phyloP scores from a whole-genome alignment of 345 rosid species.

The Populus alba region DNA sequence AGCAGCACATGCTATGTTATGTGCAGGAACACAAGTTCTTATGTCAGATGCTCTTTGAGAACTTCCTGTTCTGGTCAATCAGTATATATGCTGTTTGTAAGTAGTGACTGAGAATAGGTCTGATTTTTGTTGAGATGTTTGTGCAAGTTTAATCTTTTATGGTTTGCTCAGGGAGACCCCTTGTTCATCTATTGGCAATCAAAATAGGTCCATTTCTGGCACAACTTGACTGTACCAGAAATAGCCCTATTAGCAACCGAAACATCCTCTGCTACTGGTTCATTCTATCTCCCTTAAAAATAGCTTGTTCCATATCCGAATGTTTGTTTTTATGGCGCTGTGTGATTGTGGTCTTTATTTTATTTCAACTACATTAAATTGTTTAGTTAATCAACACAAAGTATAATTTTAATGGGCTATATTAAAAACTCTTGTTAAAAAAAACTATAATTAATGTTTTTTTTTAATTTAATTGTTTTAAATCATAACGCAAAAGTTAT shows the following conservation, averaged over 20 bases:
- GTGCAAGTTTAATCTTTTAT: neutral
- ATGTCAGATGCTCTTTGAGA: constrained; percentile 1
- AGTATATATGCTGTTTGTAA: constrained; percentile 12
- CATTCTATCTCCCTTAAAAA: neutral
- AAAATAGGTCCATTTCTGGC: neutral
- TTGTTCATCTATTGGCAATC: neutral
- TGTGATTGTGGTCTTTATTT: too few species aligned
- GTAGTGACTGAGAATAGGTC: neutral
- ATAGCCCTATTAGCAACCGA: neutral
- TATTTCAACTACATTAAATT: too few species aligned
- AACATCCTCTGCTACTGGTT: neutral
- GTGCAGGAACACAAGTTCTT: constrained; percentile 19
- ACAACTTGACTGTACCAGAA: neutral
- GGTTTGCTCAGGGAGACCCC: constrained; percentile 5
- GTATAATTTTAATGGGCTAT: too few species aligned
- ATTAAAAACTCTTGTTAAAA: too few species aligned
- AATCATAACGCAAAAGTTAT: too few species aligned
- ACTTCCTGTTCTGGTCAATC: constrained; percentile 4
- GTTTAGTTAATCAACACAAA: too few species aligned
- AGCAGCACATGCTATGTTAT: constrained; percentile 8
- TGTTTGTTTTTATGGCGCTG: too few species aligned
- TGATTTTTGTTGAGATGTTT: constrained; percentile 21
- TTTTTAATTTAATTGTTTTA: too few species aligned
- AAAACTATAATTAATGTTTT: too few species aligned
- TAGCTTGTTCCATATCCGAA: neutral